These are phyloP conservation scores for Ophiostoma triangulosporum DNA, from an alignment of 2,329 filamentous ascomycete species.

Conservation along the genomic window DNA sequence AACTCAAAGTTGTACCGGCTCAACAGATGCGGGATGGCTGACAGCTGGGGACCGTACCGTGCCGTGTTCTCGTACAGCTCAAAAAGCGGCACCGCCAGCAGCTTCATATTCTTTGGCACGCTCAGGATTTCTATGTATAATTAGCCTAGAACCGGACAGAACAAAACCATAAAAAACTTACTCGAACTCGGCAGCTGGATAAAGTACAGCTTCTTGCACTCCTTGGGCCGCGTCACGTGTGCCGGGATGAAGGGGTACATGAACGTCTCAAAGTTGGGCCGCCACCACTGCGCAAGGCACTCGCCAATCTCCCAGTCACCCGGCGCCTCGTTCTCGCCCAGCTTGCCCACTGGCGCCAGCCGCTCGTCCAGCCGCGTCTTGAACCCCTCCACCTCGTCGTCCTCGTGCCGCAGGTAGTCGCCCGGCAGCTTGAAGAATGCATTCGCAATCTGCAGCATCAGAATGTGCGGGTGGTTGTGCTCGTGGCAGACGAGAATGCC, in stretches of 20 bases:
- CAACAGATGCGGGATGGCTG: conserved; percentile 87
- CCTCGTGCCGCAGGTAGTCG: conserved; percentile 80
- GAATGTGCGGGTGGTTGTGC: conserved; percentile 95
- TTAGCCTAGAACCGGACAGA: neutral
- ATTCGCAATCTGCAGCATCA: conserved; percentile 99
- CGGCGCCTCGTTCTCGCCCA: conserved; percentile 68
- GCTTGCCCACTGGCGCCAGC: conserved; percentile 77
- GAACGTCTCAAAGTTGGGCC: conserved; percentile 98
- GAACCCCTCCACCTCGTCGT: conserved; percentile 91
- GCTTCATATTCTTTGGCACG: conserved; percentile 99
- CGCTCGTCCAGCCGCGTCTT: conserved; percentile 85
- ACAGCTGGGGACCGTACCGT: conserved; percentile 88
- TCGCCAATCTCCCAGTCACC: conserved; percentile 92
- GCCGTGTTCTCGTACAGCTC: conserved; percentile 97
- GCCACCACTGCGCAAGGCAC: conserved; percentile 95
- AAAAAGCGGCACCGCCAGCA: conserved; percentile 90
- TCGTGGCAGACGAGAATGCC: conserved; percentile 96
- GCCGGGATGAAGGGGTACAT: conserved; percentile 98
- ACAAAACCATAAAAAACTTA: conserved; percentile 29
- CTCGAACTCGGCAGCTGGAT: conserved; percentile 88
- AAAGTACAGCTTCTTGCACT: conserved; percentile 98
- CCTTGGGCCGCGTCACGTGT: conserved; percentile 91
- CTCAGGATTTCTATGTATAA: conserved; percentile 63
- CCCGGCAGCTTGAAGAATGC: conserved; percentile 98
- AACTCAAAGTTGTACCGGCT: conserved; percentile 97